A percentile compares a stretch with the other conserved stretches of the same genome.
These are phyloP conservation scores for Aspergillus persii DNA, from an alignment of 2,329 filamentous ascomycete species.

Conservation along the genomic window DNA sequence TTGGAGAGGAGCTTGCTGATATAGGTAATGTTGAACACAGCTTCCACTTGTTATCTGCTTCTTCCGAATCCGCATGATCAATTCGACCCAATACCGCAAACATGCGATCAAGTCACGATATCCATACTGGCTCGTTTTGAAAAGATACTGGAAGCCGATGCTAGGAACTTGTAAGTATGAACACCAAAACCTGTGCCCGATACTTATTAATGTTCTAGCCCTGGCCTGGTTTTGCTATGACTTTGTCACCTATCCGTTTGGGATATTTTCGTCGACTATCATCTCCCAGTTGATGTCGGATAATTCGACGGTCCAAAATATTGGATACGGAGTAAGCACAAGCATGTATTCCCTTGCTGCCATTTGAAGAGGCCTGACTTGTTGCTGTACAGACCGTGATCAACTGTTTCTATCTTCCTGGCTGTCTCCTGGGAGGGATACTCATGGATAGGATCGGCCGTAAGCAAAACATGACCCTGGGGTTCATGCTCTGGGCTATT, in stretches of 20 bases:
- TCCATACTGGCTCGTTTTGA: slow-evolving; percentile 50
- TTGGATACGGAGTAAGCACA: slow-evolving; percentile 24
- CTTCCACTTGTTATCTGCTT: slow-evolving; percentile 52
- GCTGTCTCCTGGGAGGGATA: slow-evolving; percentile 48
- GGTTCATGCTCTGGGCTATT: slow-evolving; percentile 46
- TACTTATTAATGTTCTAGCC: slow-evolving; percentile 17
- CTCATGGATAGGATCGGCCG: slow-evolving; percentile 52
- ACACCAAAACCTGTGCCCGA: no score
- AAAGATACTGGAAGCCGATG: slow-evolving; percentile 50
- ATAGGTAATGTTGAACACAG: slow-evolving; percentile 10
- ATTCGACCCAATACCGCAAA: slow-evolving; percentile 51
- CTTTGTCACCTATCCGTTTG: slow-evolving; percentile 56
- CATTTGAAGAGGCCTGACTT: not conserved
- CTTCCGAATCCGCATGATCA: slow-evolving; percentile 54
- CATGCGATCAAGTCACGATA: slow-evolving; percentile 46
- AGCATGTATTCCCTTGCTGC: not conserved
- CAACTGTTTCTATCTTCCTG: slow-evolving; percentile 53
- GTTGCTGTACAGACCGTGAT: slow-evolving; percentile 40
- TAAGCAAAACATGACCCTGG: slow-evolving; percentile 52
- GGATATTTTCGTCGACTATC: slow-evolving; percentile 56
- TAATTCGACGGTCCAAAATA: slow-evolving; percentile 40
- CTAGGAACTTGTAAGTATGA: slow-evolving; percentile 41
- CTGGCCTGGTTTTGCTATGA: slow-evolving; percentile 55
- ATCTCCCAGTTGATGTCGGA: slow-evolving; percentile 43
- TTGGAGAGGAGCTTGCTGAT: not conserved